Conservation (phyloP, 2,329 filamentous ascomycete genomes). For the Talaromyces sp. region DNA sequence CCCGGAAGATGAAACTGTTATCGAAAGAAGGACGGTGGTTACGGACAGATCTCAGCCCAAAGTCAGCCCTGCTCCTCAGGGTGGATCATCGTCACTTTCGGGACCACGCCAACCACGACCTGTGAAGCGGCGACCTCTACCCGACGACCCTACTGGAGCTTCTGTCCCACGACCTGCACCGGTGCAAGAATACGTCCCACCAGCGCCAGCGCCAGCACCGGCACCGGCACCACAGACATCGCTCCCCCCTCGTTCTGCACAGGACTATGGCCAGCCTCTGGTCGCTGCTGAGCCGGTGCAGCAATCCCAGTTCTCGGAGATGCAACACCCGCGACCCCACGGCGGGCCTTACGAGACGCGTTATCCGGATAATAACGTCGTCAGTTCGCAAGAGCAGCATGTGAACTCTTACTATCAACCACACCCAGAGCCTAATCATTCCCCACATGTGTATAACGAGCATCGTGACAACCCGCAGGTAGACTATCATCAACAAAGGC, state of each 20-base stretch:
- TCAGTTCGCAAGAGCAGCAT: constrained; percentile 1
- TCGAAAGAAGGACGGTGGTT: constrained; percentile 49
- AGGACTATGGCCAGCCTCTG: constrained; percentile 10
- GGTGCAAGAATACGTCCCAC: constrained; percentile 28
- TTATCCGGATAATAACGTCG: neutral
- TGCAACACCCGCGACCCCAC: constrained; percentile 1
- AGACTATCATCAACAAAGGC: constrained; percentile 6
- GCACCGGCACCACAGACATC: constrained; percentile 12
- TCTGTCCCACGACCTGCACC: constrained; percentile 42
- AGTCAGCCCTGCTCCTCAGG: constrained; percentile 13
- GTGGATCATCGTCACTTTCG: constrained; percentile 25
- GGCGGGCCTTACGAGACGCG: constrained; percentile 1
- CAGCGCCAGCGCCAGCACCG: constrained; percentile 21
- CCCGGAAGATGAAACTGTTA: constrained; percentile 67
- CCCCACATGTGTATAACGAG: constrained; percentile 2
- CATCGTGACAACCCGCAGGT: neutral
- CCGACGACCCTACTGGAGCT: constrained; percentile 63
- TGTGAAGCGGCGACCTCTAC: constrained; percentile 78
- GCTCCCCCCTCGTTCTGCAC: constrained; percentile 7
- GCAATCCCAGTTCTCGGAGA: constrained; percentile 1
- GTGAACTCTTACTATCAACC: constrained; percentile 1
- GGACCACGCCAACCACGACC: constrained; percentile 52
- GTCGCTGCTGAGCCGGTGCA: constrained; percentile 5
- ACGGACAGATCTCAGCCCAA: constrained; percentile 32
- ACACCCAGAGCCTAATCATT: neutral